These are phyloP conservation scores for Nepenthes alata DNA, from an alignment of 179 eudicot species.

Conservation along the genomic window DNA sequence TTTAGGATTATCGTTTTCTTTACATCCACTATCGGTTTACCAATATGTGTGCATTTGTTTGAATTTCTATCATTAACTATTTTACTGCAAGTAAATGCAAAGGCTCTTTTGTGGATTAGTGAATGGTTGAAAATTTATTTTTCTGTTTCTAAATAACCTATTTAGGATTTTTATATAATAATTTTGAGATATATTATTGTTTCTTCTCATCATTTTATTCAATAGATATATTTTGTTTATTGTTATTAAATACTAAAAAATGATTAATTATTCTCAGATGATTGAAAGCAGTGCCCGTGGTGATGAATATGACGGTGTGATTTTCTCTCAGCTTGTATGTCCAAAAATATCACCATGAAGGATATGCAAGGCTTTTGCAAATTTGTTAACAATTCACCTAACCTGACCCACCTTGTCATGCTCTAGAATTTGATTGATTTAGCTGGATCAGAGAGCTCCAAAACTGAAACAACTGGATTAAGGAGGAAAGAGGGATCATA, in stretches of 20 bases:
- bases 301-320: slow-evolving; percentile 94
- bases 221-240: too few species aligned
- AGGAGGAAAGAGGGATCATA: slow-evolving; percentile 97
- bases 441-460: slow-evolving; percentile 98
- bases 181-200: too few species aligned
- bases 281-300: slow-evolving; percentile 94
- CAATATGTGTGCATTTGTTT: too few species aligned
- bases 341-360: neutral
- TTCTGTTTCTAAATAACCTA: too few species aligned
- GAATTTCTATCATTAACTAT: too few species aligned
- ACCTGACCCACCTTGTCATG: slow-evolving; percentile 3
- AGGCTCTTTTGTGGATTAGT: too few species aligned
- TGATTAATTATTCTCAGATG: slow-evolving; percentile 37
- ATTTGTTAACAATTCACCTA: neutral
- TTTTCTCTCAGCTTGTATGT: slow-evolving; percentile 86
- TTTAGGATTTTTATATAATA: too few species aligned
- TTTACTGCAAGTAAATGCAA: too few species aligned
- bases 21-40: too few species aligned
- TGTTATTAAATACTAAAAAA: neutral
- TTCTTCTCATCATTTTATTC: too few species aligned
- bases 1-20: too few species aligned
- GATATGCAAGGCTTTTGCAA: neutral
- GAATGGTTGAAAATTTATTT: too few species aligned
- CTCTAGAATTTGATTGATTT: slow-evolving; percentile 78
- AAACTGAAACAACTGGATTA: slow-evolving; percentile 91